A percentile compares a stretch with the other conserved stretches of the same genome.
Evolutionary conservation across 2,329 filamentous ascomycete genomes (phyloP).

Genomic region (Metarhizium rileyi): DNA sequence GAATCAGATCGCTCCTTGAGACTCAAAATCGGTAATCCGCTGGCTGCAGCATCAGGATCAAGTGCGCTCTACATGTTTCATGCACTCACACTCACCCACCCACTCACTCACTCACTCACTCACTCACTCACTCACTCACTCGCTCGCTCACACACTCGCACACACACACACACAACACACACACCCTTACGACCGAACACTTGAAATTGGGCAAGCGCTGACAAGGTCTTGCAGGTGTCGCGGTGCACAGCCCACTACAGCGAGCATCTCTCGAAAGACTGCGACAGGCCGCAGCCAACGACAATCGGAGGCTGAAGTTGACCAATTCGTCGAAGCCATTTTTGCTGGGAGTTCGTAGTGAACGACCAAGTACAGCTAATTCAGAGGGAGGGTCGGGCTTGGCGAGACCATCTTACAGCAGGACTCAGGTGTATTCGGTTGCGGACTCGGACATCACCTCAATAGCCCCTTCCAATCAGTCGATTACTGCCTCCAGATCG

Average conservation of each 20-base stretch:
- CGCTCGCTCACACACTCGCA: too few relatives aligned
- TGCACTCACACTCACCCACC: too few relatives aligned
- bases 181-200: too few relatives aligned
- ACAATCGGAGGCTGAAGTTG: background rate
- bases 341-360: background rate
- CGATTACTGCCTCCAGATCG: background rate
- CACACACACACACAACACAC: too few relatives aligned
- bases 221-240: background rate
- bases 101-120: too few relatives aligned
- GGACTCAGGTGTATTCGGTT: background rate
- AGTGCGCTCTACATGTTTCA: too few relatives aligned
- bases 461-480: background rate
- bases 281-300: background rate
- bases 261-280: background rate
- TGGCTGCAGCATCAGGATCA: background rate
- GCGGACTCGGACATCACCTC: background rate
- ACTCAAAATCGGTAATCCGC: background rate
- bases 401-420: background rate
- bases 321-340: background rate
- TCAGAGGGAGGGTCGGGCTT: background rate
- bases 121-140: too few relatives aligned
- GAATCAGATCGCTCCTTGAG: background rate
- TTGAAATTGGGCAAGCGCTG: background rate
- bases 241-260: background rate
- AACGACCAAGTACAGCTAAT: background rate